These are phyloP conservation scores for Lachancea quebecensis DNA, from an alignment of 805 yeast genomes.

Conservation along the genomic window DNA sequence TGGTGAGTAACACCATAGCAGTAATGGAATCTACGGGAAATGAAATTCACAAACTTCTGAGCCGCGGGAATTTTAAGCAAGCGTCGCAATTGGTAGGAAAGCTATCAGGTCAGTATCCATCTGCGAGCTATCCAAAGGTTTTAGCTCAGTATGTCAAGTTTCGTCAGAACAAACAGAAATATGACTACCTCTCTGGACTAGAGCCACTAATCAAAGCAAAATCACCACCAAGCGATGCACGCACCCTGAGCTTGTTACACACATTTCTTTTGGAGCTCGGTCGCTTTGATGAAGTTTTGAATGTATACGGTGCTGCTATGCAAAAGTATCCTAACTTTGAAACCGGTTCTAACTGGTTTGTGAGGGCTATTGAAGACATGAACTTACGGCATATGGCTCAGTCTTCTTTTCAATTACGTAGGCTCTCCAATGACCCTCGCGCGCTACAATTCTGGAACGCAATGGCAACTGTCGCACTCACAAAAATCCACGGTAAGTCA, in stretches of 20 bases:
- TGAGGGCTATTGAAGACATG: slow-evolving; percentile 39
- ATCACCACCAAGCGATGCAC: slow-evolving; percentile 39
- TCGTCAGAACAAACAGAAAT: slow-evolving; percentile 25
- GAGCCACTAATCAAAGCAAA: slow-evolving; percentile 20
- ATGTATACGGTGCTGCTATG: slow-evolving; percentile 50
- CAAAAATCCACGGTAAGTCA: slow-evolving; percentile 33
- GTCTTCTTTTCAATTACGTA: slow-evolving; percentile 37
- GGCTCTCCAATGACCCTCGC: slow-evolving; percentile 34
- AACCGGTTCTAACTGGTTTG: slow-evolving; percentile 51
- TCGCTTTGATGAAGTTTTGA: slow-evolving; percentile 36
- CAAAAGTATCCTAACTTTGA: slow-evolving; percentile 48
- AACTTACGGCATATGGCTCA: slow-evolving; percentile 50
- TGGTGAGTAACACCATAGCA: no score
- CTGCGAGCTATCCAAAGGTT: slow-evolving; percentile 42
- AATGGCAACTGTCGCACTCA: slow-evolving; percentile 38
- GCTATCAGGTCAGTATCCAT: slow-evolving; percentile 51
- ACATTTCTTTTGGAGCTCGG: slow-evolving; percentile 39
- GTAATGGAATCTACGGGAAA: slow-evolving; percentile 2
- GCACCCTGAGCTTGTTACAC: slow-evolving; percentile 43
- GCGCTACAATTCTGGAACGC: slow-evolving; percentile 47
- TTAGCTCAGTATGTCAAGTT: slow-evolving; percentile 29
- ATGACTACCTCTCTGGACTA: slow-evolving; percentile 27
- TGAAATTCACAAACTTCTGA: neutral
- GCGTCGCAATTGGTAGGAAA: slow-evolving; percentile 8
- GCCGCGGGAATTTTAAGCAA: slow-evolving; percentile 4